Evolutionary conservation across 2,329 filamentous ascomycete genomes (phyloP), one percentile per base, ranked within the genome.

Genomic region (Cladosporium sphaerospermum): DNA sequence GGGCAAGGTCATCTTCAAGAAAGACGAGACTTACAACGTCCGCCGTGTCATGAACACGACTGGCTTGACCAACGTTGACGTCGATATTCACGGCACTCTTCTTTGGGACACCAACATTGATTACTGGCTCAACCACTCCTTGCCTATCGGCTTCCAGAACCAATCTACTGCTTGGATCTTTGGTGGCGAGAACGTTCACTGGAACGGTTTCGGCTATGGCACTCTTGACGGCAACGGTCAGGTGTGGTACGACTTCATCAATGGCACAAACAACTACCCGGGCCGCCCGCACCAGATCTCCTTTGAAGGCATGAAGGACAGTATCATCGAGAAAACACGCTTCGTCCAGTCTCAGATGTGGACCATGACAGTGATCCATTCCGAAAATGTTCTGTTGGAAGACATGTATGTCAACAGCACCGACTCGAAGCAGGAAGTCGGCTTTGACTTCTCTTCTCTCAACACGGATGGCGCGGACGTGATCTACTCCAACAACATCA

Each of bases 261-360:
- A 68, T 28, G 68, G 71, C 11, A 60, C 61, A 9, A 72, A 69
- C 33, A 51, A 51, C 19, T 44, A 16, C 18, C 40, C 48, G 2
- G 65, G 73, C 10, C 71, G 79, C 9, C 79, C 78, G 1, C 76
- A 79, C 49, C 70, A 71, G 8, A 74, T 83, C 57, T 80, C 76
- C 14, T 73, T 82, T 60, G 74, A 67, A 14, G 67, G 70, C 3
- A 69, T 78, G 3, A 75, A 65, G 4, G 75, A 81, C 60, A 75
- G 75, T 0, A 62, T 75, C 3, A 68, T 82, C 10, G 66, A 69
- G 36, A 72, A 77, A 3, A 55, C 82, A 13, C 69, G 69, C 2
- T 81, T 80, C 56, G 65, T 83, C 7, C 74, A 79, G 55, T 78
- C 74, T 55, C 80, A 83, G 66, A 83, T 83, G 80, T 83, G 80